Evolutionary conservation across 768 basidiomycete species (phyloP).

Genomic region (Hysterangium stoloniferum): DNA sequence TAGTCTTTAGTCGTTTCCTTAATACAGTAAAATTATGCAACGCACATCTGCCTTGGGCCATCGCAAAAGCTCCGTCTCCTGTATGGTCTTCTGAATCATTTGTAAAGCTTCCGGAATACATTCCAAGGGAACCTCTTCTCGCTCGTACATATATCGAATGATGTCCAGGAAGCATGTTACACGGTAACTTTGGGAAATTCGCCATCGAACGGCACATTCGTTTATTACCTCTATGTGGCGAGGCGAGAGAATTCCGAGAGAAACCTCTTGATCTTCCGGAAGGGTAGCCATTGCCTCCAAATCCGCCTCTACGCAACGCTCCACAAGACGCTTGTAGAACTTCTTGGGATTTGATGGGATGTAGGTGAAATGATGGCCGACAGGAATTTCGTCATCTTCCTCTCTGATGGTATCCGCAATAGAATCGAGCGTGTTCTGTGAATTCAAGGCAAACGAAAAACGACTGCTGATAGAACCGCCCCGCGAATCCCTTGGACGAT

Average conservation of each 20-base stretch:
- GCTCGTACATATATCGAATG: constrained; percentile 80
- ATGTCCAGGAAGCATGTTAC: constrained; percentile 76
- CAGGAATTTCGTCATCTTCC: constrained; percentile 62
- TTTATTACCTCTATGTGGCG: constrained; percentile 76
- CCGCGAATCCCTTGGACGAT: constrained; percentile 30
- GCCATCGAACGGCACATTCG: constrained; percentile 86
- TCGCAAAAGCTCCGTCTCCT: constrained; percentile 60
- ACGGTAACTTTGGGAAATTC: constrained; percentile 73
- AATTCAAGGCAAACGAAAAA: constrained; percentile 34
- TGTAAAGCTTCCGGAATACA: constrained; percentile 88
- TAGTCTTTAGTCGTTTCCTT: constrained; percentile 1
- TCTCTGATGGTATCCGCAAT: constrained; percentile 28
- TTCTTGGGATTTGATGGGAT: constrained; percentile 85
- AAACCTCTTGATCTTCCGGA: constrained; percentile 92
- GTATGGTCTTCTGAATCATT: constrained; percentile 59
- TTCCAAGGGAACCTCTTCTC: constrained; percentile 86
- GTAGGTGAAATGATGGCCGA: constrained; percentile 76
- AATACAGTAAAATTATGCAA: constrained; percentile 16
- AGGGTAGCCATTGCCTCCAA: constrained; percentile 86
- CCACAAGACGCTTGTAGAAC: constrained; percentile 79
- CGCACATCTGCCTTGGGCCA: constrained; percentile 84
- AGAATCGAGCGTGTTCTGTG: constrained; percentile 18
- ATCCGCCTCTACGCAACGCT: constrained; percentile 76
- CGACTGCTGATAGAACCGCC: constrained; percentile 62
- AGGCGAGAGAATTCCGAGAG: constrained; percentile 79